These are phyloP conservation scores for Ricinus communis DNA, from an alignment of 345 rosid species.

Conservation along the genomic window DNA sequence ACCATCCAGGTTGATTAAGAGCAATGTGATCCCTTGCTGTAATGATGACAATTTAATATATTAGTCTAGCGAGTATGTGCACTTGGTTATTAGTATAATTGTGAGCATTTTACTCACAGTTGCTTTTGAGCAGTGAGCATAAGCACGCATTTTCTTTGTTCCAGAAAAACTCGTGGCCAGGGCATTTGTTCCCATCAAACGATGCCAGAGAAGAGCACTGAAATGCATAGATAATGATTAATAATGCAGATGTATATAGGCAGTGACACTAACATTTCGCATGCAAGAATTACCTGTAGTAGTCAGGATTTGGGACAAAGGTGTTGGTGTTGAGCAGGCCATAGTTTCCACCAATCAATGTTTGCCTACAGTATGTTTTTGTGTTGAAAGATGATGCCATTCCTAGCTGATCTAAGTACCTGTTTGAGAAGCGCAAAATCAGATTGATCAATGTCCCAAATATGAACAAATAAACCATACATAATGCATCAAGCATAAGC, in stretches of 20 bases:
- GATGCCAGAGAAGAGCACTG: conserved; percentile 56
- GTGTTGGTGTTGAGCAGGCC: conserved; percentile 49
- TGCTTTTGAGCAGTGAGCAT: conserved; percentile 43
- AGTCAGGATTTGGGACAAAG: conserved; percentile 52
- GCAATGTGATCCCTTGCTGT: conserved; percentile 49
- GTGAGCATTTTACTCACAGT: conserved; percentile 21
- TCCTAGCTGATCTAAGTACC: conserved; percentile 66
- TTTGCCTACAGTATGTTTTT: conserved; percentile 56
- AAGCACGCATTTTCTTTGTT: conserved; percentile 34
- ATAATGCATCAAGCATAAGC: background rate
- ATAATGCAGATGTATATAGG: background rate
- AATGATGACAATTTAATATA: background rate
- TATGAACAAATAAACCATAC: background rate
- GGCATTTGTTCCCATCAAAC: conserved; percentile 44
- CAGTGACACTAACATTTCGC: background rate
- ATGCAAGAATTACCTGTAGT: conserved; percentile 36
- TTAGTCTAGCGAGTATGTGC: background rate
- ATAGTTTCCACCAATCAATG: conserved; percentile 57
- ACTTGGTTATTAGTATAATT: background rate
- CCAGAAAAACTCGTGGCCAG: conserved; percentile 33
- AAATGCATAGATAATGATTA: background rate
- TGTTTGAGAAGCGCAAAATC: conserved; percentile 2
- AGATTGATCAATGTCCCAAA: background rate
- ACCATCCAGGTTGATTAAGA: conserved; percentile 49
- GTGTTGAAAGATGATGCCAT: conserved; percentile 49